Evolutionary conservation across 1,139 yeast species (phyloP).

Genomic region (Saccharomyces pastorianus): DNA sequence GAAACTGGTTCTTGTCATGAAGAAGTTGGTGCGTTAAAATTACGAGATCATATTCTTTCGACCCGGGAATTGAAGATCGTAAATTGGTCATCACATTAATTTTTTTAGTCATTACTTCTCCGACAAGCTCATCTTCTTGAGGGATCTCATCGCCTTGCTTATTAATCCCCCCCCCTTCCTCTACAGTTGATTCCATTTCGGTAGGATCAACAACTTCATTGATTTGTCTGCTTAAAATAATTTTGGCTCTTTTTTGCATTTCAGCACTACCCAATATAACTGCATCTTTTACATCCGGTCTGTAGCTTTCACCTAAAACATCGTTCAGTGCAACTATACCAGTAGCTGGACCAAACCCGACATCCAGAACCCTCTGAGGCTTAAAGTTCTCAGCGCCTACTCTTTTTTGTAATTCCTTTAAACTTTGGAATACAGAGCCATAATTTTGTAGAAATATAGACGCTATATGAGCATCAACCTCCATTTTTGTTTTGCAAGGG

Average conservation of each 20-base stretch:
- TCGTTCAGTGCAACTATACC: constrained; percentile 88
- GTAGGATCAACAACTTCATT: constrained; percentile 38
- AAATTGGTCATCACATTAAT: constrained; percentile 48
- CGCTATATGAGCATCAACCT: constrained; percentile 76
- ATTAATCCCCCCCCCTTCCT: constrained; percentile 16
- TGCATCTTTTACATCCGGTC: constrained; percentile 60
- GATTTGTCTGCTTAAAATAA: constrained; percentile 61
- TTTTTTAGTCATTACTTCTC: constrained; percentile 52
- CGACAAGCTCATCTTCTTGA: constrained; percentile 36
- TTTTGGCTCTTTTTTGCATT: constrained; percentile 76
- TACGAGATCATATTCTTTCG: constrained; percentile 62
- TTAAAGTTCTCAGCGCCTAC: constrained; percentile 41
- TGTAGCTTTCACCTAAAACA: constrained; percentile 55
- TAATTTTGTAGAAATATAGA: constrained; percentile 82
- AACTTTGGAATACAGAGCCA: constrained; percentile 59
- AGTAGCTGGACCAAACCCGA: constrained; percentile 89
- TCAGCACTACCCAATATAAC: constrained; percentile 63
- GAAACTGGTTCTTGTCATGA: constrained; percentile 52
- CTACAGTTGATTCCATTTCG: constrained; percentile 12
- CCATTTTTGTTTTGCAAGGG: constrained; percentile 46
- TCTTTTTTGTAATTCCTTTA: constrained; percentile 58
- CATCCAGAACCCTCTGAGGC: constrained; percentile 64
- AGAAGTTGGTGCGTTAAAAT: constrained; percentile 75
- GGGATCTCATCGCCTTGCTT: constrained; percentile 16
- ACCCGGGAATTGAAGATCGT: constrained; percentile 41